These are phyloP conservation scores for Teratosphaeria destructans DNA, from an alignment of 2,329 filamentous ascomycete genomes.

Conservation along the genomic window DNA sequence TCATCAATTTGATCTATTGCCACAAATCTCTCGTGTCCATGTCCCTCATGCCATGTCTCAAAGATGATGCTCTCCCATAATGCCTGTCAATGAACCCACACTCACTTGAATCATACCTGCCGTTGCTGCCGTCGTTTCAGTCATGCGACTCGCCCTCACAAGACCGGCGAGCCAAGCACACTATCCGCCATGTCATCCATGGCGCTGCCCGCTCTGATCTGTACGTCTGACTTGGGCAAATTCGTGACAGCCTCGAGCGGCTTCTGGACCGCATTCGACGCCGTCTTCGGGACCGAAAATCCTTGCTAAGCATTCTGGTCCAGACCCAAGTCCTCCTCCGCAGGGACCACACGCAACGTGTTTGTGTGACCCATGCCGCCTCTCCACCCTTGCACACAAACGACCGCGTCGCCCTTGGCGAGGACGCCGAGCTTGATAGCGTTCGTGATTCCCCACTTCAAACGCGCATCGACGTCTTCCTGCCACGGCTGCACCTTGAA, in stretches of 20 bases:
- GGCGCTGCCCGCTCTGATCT: background rate
- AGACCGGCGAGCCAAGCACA: background rate
- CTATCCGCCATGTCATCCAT: background rate
- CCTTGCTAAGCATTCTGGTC: constrained; percentile 35
- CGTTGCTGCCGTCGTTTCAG: background rate
- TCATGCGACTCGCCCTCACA: background rate
- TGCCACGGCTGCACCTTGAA: constrained; percentile 92
- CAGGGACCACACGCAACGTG: constrained; percentile 50
- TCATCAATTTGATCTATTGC: background rate
- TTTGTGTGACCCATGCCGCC: constrained; percentile 88
- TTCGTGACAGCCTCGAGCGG: background rate
- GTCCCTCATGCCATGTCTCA: background rate
- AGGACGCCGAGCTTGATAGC: constrained; percentile 75
- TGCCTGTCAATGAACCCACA: background rate
- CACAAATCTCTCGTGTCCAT: background rate
- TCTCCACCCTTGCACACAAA: constrained; percentile 85
- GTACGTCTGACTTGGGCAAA: background rate
- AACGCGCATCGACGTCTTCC: constrained; percentile 93
- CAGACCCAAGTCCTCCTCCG: constrained; percentile 40
- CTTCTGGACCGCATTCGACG: background rate
- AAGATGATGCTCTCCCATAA: background rate
- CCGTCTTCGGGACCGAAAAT: background rate
- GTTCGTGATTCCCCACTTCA: constrained; percentile 91
- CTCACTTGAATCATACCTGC: background rate
- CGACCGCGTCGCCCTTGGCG: constrained; percentile 60